Conservation (phyloP, 83 land plant species). For the Thuja plicata region DNA sequence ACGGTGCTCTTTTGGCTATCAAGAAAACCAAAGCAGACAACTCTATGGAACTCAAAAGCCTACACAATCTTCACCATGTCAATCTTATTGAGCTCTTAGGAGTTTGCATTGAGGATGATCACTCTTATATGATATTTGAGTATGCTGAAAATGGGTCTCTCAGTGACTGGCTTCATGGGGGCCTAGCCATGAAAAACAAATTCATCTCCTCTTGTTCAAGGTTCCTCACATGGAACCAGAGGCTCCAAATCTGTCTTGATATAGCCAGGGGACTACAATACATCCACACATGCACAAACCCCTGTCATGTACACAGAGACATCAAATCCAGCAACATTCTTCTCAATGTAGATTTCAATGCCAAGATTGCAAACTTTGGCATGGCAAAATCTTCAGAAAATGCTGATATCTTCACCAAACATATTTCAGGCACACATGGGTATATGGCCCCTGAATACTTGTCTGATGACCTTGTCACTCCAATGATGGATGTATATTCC, state of each 20-base stretch:
- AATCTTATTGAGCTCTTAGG: slow-evolving; percentile 57
- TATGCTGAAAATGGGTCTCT: slow-evolving; percentile 66
- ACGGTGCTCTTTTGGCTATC: slow-evolving; percentile 50
- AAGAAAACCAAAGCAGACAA: slow-evolving; percentile 22
- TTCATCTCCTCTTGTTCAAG: slow-evolving; percentile 53
- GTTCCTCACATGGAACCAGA: slow-evolving; percentile 53
- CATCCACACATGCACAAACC: slow-evolving; percentile 49
- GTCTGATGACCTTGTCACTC: slow-evolving; percentile 19
- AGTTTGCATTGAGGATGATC: slow-evolving; percentile 28
- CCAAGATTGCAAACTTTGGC: slow-evolving; percentile 57
- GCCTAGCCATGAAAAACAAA: slow-evolving; percentile 49
- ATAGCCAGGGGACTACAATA: slow-evolving; percentile 56
- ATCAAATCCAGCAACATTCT: slow-evolving; percentile 63
- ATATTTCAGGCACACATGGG: slow-evolving; percentile 22
- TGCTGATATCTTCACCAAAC: slow-evolving; percentile 3
- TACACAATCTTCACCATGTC: slow-evolving; percentile 31
- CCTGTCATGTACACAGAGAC: slow-evolving; percentile 52
- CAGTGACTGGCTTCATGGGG: slow-evolving; percentile 69
- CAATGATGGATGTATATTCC: slow-evolving; percentile 54
- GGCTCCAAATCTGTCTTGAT: slow-evolving; percentile 57
- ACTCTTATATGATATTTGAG: slow-evolving; percentile 46
- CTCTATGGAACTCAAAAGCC: slow-evolving; percentile 26
- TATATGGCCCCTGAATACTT: slow-evolving; percentile 61
- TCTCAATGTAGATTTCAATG: slow-evolving; percentile 53
- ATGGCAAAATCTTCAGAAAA: slow-evolving; percentile 34